phyloP scores from a whole-genome alignment of 78 protist species.

The Acrasis kona region DNA sequence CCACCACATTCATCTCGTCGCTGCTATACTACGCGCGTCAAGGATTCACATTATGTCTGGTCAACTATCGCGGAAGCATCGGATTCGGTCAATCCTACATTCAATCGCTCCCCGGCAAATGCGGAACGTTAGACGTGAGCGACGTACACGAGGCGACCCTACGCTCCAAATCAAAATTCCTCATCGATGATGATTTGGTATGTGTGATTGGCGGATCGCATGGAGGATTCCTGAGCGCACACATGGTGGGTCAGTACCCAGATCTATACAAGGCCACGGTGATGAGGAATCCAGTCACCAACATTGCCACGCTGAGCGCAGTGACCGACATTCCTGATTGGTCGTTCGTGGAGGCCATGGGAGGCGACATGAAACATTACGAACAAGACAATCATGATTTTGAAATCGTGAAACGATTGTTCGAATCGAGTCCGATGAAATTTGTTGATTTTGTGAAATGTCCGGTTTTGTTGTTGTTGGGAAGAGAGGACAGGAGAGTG shows the following conservation, averaged over 20 bases:
- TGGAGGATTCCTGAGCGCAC: conserved; percentile 38
- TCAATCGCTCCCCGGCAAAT: neutral
- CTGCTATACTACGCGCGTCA: neutral
- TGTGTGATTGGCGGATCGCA: conserved; percentile 23
- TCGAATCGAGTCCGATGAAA: neutral
- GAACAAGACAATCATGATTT: neutral
- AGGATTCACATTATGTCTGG: neutral
- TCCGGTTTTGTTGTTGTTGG: neutral
- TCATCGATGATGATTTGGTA: neutral
- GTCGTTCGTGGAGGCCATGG: conserved; percentile 6
- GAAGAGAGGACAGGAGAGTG: neutral
- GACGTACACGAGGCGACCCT: neutral
- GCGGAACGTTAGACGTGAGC: neutral
- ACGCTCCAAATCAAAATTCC: no score
- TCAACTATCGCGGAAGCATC: conserved; percentile 21
- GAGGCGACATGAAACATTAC: no score
- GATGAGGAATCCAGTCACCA: conserved; percentile 35
- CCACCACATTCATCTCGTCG: neutral
- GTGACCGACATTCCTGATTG: conserved; percentile 43
- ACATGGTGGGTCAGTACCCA: conserved; percentile 19
- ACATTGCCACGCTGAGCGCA: conserved; percentile 17
- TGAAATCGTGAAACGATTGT: neutral
- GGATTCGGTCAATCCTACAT: neutral
- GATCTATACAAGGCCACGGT: neutral
- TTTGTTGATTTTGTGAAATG: neutral